A percentile compares a stretch with the other conserved stretches of the same genome.
Conservation (phyloP, 1,284 basidiomycete genomes). For the Cronartium ribicola region DNA sequence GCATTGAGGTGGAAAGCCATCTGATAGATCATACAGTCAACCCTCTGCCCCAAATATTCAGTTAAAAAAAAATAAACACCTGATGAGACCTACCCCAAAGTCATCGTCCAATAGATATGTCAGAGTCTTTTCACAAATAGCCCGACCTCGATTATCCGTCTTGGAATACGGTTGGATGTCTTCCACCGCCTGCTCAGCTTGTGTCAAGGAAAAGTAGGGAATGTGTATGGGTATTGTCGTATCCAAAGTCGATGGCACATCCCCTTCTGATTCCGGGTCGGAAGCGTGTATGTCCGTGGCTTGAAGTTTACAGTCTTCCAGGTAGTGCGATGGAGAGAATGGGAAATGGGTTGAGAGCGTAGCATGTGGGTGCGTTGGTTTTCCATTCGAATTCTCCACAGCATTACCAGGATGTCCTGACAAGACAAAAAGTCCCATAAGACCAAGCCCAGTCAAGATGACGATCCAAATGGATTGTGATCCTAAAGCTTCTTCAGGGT, state of each 20-base stretch:
- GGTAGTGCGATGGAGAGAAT: slow-evolving; percentile 33
- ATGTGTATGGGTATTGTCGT: background rate
- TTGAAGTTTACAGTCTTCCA: slow-evolving; percentile 18
- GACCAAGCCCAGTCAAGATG: background rate
- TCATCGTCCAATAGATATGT: slow-evolving; percentile 41
- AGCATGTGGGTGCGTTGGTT: background rate
- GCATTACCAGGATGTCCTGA: slow-evolving; percentile 6
- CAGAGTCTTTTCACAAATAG: slow-evolving; percentile 28
- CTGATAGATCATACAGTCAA: slow-evolving; percentile 3
- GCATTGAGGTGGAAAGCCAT: slow-evolving; percentile 40
- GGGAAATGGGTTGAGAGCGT: slow-evolving; percentile 14
- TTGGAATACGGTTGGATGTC: slow-evolving; percentile 26
- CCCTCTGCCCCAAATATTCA: background rate
- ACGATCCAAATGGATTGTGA: background rate
- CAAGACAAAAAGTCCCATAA: slow-evolving; percentile 25
- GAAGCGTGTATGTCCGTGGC: background rate
- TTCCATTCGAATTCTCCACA: background rate
- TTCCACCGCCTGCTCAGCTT: background rate
- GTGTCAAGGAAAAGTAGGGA: slow-evolving; percentile 17
- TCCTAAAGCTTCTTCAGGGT: slow-evolving; percentile 14
- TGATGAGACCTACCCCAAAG: slow-evolving; percentile 26
- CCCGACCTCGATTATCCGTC: slow-evolving; percentile 12
- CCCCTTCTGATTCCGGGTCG: background rate
- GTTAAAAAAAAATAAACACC: background rate
- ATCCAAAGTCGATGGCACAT: background rate